A percentile compares a stretch with the other conserved stretches of the same genome.
phyloP scores from a whole-genome alignment of 2,329 filamentous ascomycete species.

The Clonostachys rosea region DNA sequence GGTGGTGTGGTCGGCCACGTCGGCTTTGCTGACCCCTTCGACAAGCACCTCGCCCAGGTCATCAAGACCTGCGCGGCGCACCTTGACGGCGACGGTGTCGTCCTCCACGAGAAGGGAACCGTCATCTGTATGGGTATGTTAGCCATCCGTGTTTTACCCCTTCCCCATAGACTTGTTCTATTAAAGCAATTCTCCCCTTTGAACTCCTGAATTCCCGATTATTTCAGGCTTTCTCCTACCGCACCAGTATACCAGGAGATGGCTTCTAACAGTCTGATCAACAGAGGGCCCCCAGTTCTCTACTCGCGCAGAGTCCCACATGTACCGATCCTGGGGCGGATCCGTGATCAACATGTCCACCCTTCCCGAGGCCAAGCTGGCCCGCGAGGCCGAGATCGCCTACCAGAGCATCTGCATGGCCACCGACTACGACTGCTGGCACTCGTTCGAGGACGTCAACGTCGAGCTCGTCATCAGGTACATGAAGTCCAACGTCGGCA shows the following conservation, averaged over 20 bases:
- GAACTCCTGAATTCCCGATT: background rate
- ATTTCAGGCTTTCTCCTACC: background rate
- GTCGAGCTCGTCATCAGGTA: constrained; percentile 96
- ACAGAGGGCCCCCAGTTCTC: constrained; percentile 96
- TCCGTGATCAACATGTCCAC: constrained; percentile 98
- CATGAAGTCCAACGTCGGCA: constrained; percentile 89
- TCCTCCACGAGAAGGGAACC: constrained; percentile 77
- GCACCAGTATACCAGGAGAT: background rate
- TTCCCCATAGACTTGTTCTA: background rate
- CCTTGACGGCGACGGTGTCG: constrained; percentile 79
- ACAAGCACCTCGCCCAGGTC: constrained; percentile 69
- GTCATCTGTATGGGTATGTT: constrained; percentile 89
- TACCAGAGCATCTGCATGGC: constrained; percentile 99
- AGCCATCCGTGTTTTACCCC: background rate
- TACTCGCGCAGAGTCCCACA: constrained; percentile 88
- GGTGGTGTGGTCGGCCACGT: constrained; percentile 89
- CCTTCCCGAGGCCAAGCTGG: constrained; percentile 92
- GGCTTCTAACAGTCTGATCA: too few species aligned
- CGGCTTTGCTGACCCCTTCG: constrained; percentile 94
- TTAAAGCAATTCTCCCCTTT: background rate
- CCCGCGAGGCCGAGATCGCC: constrained; percentile 89
- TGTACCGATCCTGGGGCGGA: constrained; percentile 93
- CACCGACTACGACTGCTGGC: constrained; percentile 99
- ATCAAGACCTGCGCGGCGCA: constrained; percentile 71
- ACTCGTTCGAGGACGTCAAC: constrained; percentile 75